A percentile compares a stretch with the other conserved stretches of the same genome.
phyloP scores from a whole-genome alignment of 371 early-diverging fungal species.

The Scutellospora calospora region DNA sequence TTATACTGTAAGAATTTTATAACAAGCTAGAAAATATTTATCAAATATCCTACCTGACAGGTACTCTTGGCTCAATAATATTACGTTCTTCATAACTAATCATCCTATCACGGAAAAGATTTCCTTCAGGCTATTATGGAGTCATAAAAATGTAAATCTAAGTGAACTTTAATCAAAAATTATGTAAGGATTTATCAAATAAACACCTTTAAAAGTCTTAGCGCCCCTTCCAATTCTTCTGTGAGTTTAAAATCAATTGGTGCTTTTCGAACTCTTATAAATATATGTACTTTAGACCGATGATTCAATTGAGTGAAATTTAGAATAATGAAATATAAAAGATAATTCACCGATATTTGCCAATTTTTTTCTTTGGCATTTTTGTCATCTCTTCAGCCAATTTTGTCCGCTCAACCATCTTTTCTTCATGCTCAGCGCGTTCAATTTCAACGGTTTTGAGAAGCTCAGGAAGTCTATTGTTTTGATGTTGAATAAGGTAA shows the following conservation, averaged over 20 bases:
- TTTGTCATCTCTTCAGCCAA: constrained; percentile 46
- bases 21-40: neutral
- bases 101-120: constrained; percentile 83
- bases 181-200: neutral
- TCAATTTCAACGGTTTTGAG: constrained; percentile 43
- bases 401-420: constrained; percentile 45
- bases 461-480: constrained; percentile 21
- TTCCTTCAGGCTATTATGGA: constrained; percentile 83
- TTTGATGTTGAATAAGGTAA: neutral
- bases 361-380: constrained; percentile 54
- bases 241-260: constrained; percentile 59
- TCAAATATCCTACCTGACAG: constrained; percentile 52
- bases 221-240: constrained; percentile 67
- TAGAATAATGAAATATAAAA: neutral
- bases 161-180: neutral
- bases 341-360: constrained; percentile 46
- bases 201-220: constrained; percentile 58
- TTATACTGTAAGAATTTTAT: neutral
- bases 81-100: constrained; percentile 84
- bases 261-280: constrained; percentile 48
- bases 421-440: constrained; percentile 45
- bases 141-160: neutral
- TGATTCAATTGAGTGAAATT: too few relatives aligned
- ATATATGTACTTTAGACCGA: neutral
- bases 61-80: constrained; percentile 84